Evolutionary conservation across 805 yeast genomes (phyloP), one percentile per base, ranked within the genome.

Genomic region (Candida sanyiensis): DNA sequence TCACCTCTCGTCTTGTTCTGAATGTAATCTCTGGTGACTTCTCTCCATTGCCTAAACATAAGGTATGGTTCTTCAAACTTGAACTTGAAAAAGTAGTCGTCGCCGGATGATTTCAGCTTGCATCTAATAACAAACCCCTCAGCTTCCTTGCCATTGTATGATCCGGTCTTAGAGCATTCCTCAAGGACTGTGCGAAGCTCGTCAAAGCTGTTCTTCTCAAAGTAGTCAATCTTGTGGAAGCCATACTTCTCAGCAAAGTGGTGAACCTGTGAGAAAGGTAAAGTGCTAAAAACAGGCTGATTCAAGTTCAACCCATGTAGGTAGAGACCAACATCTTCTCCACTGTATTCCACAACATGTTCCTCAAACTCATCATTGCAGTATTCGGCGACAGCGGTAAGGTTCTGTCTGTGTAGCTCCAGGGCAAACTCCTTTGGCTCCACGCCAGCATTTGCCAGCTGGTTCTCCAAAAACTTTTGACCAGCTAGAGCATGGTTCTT

Each of bases 321-420:
- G 49, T 93, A 93, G 6, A 93, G 63, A 0, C 99, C 99, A 0
- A 95, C 77, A 8, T 62, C 63, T 0, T 80, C 78, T 2, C 65
- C 66, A 2, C 69, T 57, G 54, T 93, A 93, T 41, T 80, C 81
- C 35, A 93, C 66, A 7, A 93, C 84, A 57, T 93, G 99, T 58
- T 93, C 97, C 57, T 93, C 98, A 58, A 93, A 93, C 0, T 59
- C 61, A 52, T 93, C 98, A 56, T 93, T 96, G 59, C 99, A 93
- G 25, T 75, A 71, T 60, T 93, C 99, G 1, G 89, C 88, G 2
- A 88, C 95, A 0, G 95, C 96, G 1, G 99, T 93, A 24, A 76
- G 52, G 39, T 77, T 73, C 45, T 66, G 48, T 1, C 59, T 49
- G 49, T 69, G 70, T 7, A 93, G 63, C 2, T 60, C 58, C 26